phyloP scores from a whole-genome alignment of 1,139 yeast genomes.

The Meyerozyma elateridarum region DNA sequence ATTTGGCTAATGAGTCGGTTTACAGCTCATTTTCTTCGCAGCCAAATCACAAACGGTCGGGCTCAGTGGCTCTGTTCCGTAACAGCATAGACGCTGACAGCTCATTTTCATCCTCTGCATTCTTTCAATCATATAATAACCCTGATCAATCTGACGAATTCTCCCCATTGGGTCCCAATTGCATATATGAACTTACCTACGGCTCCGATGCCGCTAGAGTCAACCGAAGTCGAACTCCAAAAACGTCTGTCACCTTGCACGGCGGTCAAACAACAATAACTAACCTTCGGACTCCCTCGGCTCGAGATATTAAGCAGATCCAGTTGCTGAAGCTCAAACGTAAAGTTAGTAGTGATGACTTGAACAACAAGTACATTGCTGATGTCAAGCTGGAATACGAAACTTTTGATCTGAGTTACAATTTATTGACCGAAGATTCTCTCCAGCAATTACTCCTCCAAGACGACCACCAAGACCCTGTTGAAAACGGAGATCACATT shows the following conservation, averaged over 20 bases:
- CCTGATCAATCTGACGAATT: slow-evolving; percentile 18
- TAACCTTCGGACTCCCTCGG: slow-evolving; percentile 66
- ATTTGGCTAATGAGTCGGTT: slow-evolving; percentile 29
- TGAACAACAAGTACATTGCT: slow-evolving; percentile 40
- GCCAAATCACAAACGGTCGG: slow-evolving; percentile 15
- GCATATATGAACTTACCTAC: slow-evolving; percentile 68
- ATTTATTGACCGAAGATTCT: slow-evolving; percentile 45
- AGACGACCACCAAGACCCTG: slow-evolving; percentile 11
- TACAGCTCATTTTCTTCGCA: slow-evolving; percentile 17
- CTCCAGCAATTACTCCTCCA: slow-evolving; percentile 38
- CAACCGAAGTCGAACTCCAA: slow-evolving; percentile 28
- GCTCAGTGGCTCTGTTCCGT: slow-evolving; percentile 24
- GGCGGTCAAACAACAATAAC: slow-evolving; percentile 37
- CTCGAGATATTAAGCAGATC: slow-evolving; percentile 81
- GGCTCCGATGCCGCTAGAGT: slow-evolving; percentile 48
- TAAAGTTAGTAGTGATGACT: slow-evolving; percentile 44
- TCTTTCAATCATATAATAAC: slow-evolving; percentile 22
- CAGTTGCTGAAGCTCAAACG: slow-evolving; percentile 55
- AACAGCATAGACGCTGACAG: slow-evolving; percentile 38
- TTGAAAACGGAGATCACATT: slow-evolving; percentile 13
- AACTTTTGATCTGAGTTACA: slow-evolving; percentile 46
- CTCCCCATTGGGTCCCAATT: slow-evolving; percentile 73
- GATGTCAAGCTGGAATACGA: slow-evolving; percentile 52
- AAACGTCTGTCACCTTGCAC: slow-evolving; percentile 32
- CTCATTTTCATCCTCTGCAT: slow-evolving; percentile 28